Conservation (phyloP, 352 stramenopile genomes). For the Phytophthora cajani region DNA sequence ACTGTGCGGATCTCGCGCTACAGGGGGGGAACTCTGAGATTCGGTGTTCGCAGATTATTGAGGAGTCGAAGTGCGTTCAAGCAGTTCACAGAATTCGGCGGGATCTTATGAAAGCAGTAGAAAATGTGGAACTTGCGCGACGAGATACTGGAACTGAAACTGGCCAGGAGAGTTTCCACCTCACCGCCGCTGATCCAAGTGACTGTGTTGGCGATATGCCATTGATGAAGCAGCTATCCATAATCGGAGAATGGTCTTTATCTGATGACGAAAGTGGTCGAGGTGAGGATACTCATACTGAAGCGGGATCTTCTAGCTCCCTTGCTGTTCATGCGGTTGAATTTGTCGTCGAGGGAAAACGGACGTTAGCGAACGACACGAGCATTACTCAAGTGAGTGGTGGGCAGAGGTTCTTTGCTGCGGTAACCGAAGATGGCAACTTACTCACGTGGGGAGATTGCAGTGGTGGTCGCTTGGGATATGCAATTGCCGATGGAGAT, state of each 20-base stretch:
- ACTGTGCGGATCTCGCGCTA: constrained; percentile 23
- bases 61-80: constrained; percentile 34
- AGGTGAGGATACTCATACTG: background rate
- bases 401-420: constrained; percentile 70
- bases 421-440: constrained; percentile 44
- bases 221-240: constrained; percentile 31
- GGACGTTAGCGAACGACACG: background rate
- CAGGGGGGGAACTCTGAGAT: constrained; percentile 20
- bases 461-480: constrained; percentile 66
- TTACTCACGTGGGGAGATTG: constrained; percentile 73
- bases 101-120: constrained; percentile 31
- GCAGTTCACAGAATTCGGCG: constrained; percentile 31
- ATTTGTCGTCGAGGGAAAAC: constrained; percentile 21
- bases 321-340: constrained; percentile 29
- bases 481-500: constrained; percentile 50
- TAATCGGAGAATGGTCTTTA: constrained; percentile 62
- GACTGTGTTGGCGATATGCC: background rate
- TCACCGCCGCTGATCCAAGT: background rate
- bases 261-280: constrained; percentile 14
- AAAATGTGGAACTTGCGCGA: constrained; percentile 31
- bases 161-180: constrained; percentile 16
- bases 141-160: constrained; percentile 24
- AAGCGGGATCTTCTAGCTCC: background rate
- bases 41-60: constrained; percentile 31
- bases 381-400: constrained; percentile 48